Evolutionary conservation across 108 stramenopile genomes (phyloP).

Genomic region (Conticribra weissflogii): DNA sequence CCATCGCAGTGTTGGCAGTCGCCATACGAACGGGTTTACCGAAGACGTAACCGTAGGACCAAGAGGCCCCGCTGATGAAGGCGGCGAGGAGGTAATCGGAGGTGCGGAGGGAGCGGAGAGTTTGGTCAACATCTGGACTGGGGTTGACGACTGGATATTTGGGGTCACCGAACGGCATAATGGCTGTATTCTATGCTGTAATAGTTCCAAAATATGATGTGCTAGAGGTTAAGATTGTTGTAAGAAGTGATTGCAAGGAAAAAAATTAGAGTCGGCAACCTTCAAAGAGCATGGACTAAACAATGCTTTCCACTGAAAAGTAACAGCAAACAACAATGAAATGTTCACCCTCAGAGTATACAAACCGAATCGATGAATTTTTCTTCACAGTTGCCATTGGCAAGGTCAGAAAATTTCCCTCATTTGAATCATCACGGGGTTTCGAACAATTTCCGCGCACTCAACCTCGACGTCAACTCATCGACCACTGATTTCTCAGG

Average conservation of each 20-base stretch:
- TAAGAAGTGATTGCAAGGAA: neutral
- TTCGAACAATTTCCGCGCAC: too few relatives aligned
- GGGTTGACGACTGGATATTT: conserved; percentile 81
- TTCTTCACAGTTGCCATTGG: too few relatives aligned
- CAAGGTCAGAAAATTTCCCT: too few relatives aligned
- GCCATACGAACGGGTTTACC: conserved; percentile 81
- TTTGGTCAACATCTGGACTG: conserved; percentile 79
- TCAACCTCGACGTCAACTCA: too few relatives aligned
- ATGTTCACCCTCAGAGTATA: too few relatives aligned
- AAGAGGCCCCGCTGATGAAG: conserved; percentile 62
- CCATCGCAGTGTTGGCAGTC: conserved; percentile 72
- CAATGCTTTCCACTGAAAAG: too few relatives aligned
- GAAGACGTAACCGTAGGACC: conserved; percentile 79
- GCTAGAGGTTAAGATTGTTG: neutral
- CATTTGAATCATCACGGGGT: too few relatives aligned
- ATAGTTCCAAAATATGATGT: conserved; percentile 4
- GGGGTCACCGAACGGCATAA: conserved; percentile 62
- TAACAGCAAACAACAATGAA: neutral
- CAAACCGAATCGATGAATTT: too few relatives aligned
- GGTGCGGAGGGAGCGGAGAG: conserved; percentile 64
- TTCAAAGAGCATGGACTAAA: too few relatives aligned
- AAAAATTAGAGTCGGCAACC: too few relatives aligned
- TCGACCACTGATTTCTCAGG: too few relatives aligned
- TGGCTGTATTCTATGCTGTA: too few relatives aligned
- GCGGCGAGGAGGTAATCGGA: conserved; percentile 62